Base-by-base conservation (phyloP, 139 green algal species). In the Raphidocelis subcapitata region DNA sequence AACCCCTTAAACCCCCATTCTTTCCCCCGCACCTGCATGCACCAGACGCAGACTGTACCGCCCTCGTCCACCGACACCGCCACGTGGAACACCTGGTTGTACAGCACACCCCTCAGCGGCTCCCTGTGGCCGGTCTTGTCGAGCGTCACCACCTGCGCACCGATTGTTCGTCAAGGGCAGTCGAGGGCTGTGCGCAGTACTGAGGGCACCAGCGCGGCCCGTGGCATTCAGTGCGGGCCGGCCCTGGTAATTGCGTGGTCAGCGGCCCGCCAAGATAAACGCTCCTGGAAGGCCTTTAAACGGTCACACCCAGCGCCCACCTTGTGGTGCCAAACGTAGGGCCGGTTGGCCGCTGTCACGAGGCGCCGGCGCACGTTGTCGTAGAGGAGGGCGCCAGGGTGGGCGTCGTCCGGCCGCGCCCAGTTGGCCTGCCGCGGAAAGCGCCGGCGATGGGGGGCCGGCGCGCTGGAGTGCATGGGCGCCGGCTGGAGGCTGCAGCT, bases 21-120 rank as follows among this genome's bases (percentile, higher is more conserved):
- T n/a, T n/a, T n/a, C n/a, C n/a, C n/a, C n/a, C n/a, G n/a, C 41
- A 78, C 80, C 77, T 75, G 35, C 66, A 90, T 72, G 76, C 92
- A 91, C 90, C 90, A 95, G 44, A 92, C 84, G 59, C 85, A 91
- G 56, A 90, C 84, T 16, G 82, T 89, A 35, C 87, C 88, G 10
- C 79, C 80, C 67, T 95, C 88, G 71, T 95, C 90, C 8, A 85
- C 90, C 54, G 69, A 83, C 20, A 95, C 85, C 20, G 90, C 81
- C 61, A 92, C 85, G 64, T 77, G 62, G 68, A 95, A 95, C 18
- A 63, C 71, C 15, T 23, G 51, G 76, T 93, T 93, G 84, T 92
- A 93, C 36, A 93, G 74, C 29, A 74, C 84, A 1, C 65, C 77
- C 5, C 78, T 73, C 46, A 82, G 57, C 26, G 81, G 66, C 35